Base-by-base conservation (phyloP, 1,284 basidiomycete genomes). In the Entoloma clypeatum region DNA sequence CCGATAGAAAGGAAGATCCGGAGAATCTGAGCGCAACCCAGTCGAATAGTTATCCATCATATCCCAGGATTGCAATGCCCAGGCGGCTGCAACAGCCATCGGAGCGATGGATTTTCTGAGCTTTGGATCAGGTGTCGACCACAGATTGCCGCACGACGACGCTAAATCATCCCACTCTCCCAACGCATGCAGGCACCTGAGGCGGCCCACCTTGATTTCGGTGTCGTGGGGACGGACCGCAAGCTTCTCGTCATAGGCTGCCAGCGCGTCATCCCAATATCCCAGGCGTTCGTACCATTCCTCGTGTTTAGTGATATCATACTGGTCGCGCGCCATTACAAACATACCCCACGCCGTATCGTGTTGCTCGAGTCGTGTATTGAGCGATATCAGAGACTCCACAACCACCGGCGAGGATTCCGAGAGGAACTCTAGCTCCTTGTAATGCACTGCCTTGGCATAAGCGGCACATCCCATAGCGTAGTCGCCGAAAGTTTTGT, bases 271-370 rank as follows among this genome's bases (percentile, higher is more conserved):
- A 57, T 94, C 88, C 96, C 96, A 99, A 43, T 90, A 75, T 11
- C 95, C 93, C 17, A 99, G 80, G 57, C 96, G 83, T 64, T 99
- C 94, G 62, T 94, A 99, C 95, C 95, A 99, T 59, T 93, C 90
- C 55, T 95, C 92, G 53, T 92, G 90, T 62, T 91, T 87, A 35
- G 81, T 83, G 13, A 90, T 81, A 53, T 92, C 89, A 56, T 86
- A 88, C 52, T 85, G 80, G 51, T 91, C 86, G 39, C 87, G 79
- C 17, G 94, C 93, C 46, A 89, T 86, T 30, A 87, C 78, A 8
- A 97, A 77, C 16, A 92, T 96, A 9, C 94, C 93, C 86, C 91
- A 94, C 2, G 93, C 94, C 7, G 93, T 92, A 56, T 98, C 93
- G 43, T 91, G 90, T 60, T 99, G 96, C 61, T 98, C 95, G 7